Base-by-base conservation (phyloP, 225 moss, liverwort and hornwort species). In the Straminergon stramineum region DNA sequence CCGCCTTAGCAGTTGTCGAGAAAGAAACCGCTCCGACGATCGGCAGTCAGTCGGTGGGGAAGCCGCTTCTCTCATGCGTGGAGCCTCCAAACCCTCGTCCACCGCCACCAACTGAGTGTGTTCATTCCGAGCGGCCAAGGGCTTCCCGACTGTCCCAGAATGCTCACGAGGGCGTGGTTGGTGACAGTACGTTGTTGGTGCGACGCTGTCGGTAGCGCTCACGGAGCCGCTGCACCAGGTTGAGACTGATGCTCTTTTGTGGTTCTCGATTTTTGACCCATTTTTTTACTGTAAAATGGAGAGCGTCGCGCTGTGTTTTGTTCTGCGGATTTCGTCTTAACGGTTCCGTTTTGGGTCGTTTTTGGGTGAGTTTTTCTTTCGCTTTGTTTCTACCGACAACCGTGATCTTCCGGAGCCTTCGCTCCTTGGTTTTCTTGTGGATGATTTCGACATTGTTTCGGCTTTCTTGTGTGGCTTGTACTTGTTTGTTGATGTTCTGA, bases 201-300 rank as follows among this genome's bases (percentile, higher is more conserved):
- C 51, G 53, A 35, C 35, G 9, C 35, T 55, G 31, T 52, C 75
- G 32, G 32, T 51, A 51, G 51, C 32, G 51, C 17, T 48, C 17
- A 1, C 48, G 48, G 75, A 11, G 51, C 0, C 31, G 19, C 10
- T 43, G 73, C 73, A 1, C 73, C 45, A 73, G 73, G 45, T 73
- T 74, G 74, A 74, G 45, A 45, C 45, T 74, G 28, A 48, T 6
- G 48, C 20, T 48, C 3, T 7, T 24, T 31, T 45, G 18, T 18
- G 17, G 3, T 17, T 30, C 17, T 43, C 1, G 15, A 9, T 28
- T 43, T 73, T 16, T 73, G 27, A 43, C 1, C 0, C n/a, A 1
- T 6, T 68, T 37, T 37, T 2, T 11, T 10, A 5, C 8, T 48
- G 8, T 6, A 48, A 2, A 48, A 48, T 48, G 0, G 48, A 48